Evolutionary conservation across 805 yeast genomes (phyloP).

Genomic region (Suhomyces vadensis): DNA sequence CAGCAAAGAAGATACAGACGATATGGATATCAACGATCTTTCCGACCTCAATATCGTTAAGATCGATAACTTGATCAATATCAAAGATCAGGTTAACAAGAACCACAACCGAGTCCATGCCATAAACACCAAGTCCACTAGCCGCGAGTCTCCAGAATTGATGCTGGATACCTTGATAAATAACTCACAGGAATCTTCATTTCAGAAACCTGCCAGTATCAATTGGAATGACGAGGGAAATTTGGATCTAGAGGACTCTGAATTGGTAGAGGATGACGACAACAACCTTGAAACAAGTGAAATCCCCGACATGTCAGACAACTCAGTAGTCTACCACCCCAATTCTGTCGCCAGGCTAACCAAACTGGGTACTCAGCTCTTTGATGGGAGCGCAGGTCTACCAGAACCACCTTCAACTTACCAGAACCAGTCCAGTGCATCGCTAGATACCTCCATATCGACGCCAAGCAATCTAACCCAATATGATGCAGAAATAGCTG

Average conservation of each 20-base stretch:
- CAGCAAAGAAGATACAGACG: slow-evolving; percentile 17
- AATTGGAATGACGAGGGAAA: slow-evolving; percentile 44
- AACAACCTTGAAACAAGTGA: background rate
- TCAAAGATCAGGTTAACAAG: slow-evolving; percentile 17
- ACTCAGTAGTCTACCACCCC: background rate
- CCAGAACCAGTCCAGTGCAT: slow-evolving; percentile 12
- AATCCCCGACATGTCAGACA: background rate
- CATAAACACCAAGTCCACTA: background rate
- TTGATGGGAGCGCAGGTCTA: slow-evolving; percentile 21
- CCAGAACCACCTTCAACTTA: slow-evolving; percentile 1
- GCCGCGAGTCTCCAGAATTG: background rate
- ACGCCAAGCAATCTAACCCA: slow-evolving; percentile 40
- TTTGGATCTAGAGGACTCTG: slow-evolving; percentile 30
- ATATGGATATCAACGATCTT: slow-evolving; percentile 36
- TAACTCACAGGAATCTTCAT: slow-evolving; percentile 29
- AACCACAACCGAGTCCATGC: slow-evolving; percentile 2
- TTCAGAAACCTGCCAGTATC: slow-evolving; percentile 40
- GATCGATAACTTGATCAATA: slow-evolving; percentile 39
- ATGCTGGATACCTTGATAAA: slow-evolving; percentile 4
- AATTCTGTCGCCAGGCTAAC: slow-evolving; percentile 5
- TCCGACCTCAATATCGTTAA: slow-evolving; percentile 41
- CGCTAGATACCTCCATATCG: slow-evolving; percentile 25
- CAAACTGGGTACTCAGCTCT: slow-evolving; percentile 22
- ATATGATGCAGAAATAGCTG: slow-evolving; percentile 43
- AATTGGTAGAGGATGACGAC: slow-evolving; percentile 6